Percentiles rank a stretch among this genome's conserved stretches.
Evolutionary conservation across 2,329 filamentous ascomycete species (phyloP).

Genomic region (Parastagonospora avenae): DNA sequence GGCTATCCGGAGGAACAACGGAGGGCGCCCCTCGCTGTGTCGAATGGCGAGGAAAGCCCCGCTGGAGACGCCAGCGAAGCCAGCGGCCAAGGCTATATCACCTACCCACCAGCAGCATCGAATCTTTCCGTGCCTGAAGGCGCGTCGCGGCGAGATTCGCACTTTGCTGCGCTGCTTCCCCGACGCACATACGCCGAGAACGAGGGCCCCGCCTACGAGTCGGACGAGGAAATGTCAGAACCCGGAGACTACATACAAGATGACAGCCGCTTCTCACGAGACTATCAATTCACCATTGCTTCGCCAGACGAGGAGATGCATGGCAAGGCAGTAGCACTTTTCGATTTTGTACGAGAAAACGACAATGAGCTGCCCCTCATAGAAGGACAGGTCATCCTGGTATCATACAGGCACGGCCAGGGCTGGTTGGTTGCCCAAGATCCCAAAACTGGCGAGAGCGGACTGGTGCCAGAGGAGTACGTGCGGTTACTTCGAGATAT

Average conservation of each 20-base stretch:
- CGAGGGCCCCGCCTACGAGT: slow-evolving; percentile 47
- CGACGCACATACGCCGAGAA: slow-evolving; percentile 49
- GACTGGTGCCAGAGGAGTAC: slow-evolving; percentile 94
- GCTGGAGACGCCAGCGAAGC: slow-evolving; percentile 71
- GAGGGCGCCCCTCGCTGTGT: slow-evolving; percentile 50
- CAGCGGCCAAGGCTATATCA: slow-evolving; percentile 78
- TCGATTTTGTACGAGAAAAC: slow-evolving; percentile 93
- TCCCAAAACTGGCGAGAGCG: slow-evolving; percentile 89
- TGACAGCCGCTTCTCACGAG: slow-evolving; percentile 81
- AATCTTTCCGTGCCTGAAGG: slow-evolving; percentile 35
- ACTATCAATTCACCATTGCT: slow-evolving; percentile 94
- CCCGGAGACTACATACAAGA: slow-evolving; percentile 60
- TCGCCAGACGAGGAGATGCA: slow-evolving; percentile 98
- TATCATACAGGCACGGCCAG: slow-evolving; percentile 93
- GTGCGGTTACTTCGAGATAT: slow-evolving; percentile 91
- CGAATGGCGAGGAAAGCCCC: slow-evolving; percentile 72
- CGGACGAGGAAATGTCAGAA: slow-evolving; percentile 56
- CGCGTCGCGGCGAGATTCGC: slow-evolving; percentile 56
- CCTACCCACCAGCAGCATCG: slow-evolving; percentile 66
- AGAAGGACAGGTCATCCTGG: slow-evolving; percentile 95
- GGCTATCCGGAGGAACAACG: slow-evolving; percentile 41
- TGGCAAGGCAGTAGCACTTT: slow-evolving; percentile 92
- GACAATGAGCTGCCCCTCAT: slow-evolving; percentile 92
- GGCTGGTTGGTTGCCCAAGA: slow-evolving; percentile 98
- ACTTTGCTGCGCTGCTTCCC: slow-evolving; percentile 57